Percentiles rank a stretch among this genome's conserved stretches.
Evolutionary conservation across 2,329 filamentous ascomycete genomes (phyloP).

Genomic region (Corinectria fuckeliana): DNA sequence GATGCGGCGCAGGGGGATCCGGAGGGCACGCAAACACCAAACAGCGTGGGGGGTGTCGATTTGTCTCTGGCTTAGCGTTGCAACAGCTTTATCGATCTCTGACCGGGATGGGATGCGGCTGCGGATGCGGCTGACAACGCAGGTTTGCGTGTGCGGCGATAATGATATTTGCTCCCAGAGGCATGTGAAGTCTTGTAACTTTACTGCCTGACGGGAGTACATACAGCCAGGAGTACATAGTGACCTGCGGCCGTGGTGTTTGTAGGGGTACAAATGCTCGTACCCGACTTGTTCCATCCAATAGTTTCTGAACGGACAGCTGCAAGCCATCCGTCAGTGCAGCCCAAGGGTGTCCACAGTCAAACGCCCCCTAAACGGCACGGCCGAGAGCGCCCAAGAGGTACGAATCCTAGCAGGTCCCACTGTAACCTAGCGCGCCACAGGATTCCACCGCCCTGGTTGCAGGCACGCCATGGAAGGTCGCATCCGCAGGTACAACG

Average conservation of each 20-base stretch:
- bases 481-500: background rate
- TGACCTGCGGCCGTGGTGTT: too few species aligned
- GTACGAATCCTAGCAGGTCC: too few species aligned
- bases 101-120: background rate
- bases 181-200: too few species aligned
- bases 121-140: background rate
- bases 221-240: too few species aligned
- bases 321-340: background rate
- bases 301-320: too few species aligned
- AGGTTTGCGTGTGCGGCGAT: background rate
- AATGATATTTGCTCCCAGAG: background rate
- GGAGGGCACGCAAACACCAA: background rate
- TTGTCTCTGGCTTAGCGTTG: background rate
- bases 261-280: too few species aligned
- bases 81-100: background rate
- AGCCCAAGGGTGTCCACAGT: too few species aligned
- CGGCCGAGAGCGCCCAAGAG: background rate
- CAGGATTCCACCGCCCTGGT: background rate
- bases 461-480: too few species aligned
- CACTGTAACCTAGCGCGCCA: background rate
- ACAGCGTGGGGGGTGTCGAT: background rate
- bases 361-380: background rate
- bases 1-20: background rate
- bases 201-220: too few species aligned
- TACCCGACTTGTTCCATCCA: too few species aligned